Conservation (phyloP, 192 early-diverging fungal genomes). For the Coemansia sp. region DNA sequence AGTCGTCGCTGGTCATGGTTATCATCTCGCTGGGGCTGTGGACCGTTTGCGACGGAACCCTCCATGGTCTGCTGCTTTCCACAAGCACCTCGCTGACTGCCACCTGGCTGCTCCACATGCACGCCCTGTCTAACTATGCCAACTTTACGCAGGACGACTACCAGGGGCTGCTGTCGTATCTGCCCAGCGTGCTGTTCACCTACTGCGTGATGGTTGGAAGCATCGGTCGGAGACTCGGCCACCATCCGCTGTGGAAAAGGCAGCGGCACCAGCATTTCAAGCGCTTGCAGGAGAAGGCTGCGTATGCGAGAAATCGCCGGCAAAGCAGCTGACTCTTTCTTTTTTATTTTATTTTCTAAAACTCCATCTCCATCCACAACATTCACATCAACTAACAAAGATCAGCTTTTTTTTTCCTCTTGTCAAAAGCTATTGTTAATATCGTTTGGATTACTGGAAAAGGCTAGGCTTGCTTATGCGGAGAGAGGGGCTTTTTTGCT, state of each 20-base stretch:
- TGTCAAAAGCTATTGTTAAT: no score
- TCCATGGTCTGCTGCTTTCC: constrained; percentile 47
- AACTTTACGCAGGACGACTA: constrained; percentile 44
- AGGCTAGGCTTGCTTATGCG: no score
- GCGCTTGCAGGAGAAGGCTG: not conserved
- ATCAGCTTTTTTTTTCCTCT: no score
- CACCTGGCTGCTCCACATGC: constrained; percentile 42
- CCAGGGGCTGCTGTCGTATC: constrained; percentile 34
- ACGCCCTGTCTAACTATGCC: constrained; percentile 26
- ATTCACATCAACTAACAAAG: no score
- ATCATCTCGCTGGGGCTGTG: constrained; percentile 53
- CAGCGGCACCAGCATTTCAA: constrained; percentile 4
- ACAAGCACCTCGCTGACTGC: constrained; percentile 29
- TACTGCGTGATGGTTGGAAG: constrained; percentile 53
- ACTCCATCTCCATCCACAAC: no score
- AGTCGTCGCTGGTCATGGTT: constrained; percentile 41
- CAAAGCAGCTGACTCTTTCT: not conserved
- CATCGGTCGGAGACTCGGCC: constrained; percentile 35
- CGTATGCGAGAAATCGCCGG: not conserved
- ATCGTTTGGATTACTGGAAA: no score
- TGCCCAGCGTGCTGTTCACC: constrained; percentile 50
- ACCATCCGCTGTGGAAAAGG: constrained; percentile 31
- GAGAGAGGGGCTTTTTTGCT: no score
- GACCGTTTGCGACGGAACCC: constrained; percentile 49
- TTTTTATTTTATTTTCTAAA: not conserved